These are phyloP conservation scores for Eucalyptus cloeziana DNA, from an alignment of 345 rosid genomes.

Conservation along the genomic window DNA sequence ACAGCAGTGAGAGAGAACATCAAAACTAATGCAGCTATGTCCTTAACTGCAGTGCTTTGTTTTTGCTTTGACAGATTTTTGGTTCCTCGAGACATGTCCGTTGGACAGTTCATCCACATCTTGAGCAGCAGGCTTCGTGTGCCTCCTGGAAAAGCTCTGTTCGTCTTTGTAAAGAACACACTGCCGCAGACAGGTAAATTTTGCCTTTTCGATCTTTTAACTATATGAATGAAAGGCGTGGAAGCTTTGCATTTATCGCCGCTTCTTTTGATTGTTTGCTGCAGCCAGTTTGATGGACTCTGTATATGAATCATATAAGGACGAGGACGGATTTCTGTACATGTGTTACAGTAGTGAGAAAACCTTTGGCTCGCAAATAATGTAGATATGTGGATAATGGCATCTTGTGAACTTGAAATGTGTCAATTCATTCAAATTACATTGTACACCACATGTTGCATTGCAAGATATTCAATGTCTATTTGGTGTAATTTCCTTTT, in stretches of 20 bases:
- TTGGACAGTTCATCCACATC: slow-evolving; percentile 79
- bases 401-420: background rate
- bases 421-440: background rate
- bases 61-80: slow-evolving; percentile 32
- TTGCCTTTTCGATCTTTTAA: background rate
- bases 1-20: background rate
- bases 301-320: slow-evolving; percentile 63
- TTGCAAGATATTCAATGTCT: background rate
- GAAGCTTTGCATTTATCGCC: background rate
- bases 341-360: slow-evolving; percentile 87
- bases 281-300: slow-evolving; percentile 67
- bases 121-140: slow-evolving; percentile 54
- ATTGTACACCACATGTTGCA: background rate
- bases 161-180: slow-evolving; percentile 74
- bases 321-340: slow-evolving; percentile 81
- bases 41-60: background rate
- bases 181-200: slow-evolving; percentile 63
- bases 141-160: slow-evolving; percentile 61
- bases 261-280: background rate
- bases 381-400: background rate
- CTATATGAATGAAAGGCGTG: background rate
- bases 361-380: slow-evolving; percentile 34
- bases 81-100: slow-evolving; percentile 86
- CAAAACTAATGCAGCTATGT: background rate
- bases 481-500: background rate